Conservation (phyloP, 179 eudicot species). For the Silene noctiflora region DNA sequence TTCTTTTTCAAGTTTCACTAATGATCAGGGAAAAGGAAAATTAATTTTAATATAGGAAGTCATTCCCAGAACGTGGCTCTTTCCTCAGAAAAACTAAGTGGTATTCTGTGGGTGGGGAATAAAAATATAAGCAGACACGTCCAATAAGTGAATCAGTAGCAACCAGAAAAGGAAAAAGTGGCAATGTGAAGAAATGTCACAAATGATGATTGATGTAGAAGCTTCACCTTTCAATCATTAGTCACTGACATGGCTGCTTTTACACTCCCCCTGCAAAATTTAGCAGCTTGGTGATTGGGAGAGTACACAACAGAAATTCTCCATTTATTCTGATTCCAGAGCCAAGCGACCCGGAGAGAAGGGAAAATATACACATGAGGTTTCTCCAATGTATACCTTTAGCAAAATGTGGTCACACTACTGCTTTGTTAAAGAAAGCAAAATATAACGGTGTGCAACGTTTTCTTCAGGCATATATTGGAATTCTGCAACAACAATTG, state of each 20-base stretch:
- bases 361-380: neutral
- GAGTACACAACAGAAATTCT: conserved; percentile 41
- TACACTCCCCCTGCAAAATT: conserved; percentile 32
- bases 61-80: conserved; percentile 15
- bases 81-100: conserved; percentile 13
- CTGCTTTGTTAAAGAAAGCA: conserved; percentile 38
- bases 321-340: conserved; percentile 42
- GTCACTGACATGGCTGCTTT: conserved; percentile 44
- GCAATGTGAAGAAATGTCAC: conserved; percentile 25
- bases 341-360: conserved; percentile 10
- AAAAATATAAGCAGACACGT: conserved; percentile 36
- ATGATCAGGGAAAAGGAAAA: conserved; percentile 2
- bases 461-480: conserved; percentile 37
- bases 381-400: conserved; percentile 9
- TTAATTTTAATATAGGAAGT: neutral
- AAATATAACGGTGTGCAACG: conserved; percentile 28
- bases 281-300: conserved; percentile 34
- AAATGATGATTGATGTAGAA: conserved; percentile 43
- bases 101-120: conserved; percentile 39
- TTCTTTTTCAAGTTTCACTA: neutral
- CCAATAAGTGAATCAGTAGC: conserved; percentile 29
- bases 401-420: conserved; percentile 36
- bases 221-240: conserved; percentile 36
- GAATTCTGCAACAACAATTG: conserved; percentile 27
- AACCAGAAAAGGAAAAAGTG: conserved; percentile 39